A percentile compares a stretch with the other conserved stretches of the same genome.
phyloP scores from a whole-genome alignment of 192 early-diverging fungal species.

The Tieghemiomyces parasiticus region DNA sequence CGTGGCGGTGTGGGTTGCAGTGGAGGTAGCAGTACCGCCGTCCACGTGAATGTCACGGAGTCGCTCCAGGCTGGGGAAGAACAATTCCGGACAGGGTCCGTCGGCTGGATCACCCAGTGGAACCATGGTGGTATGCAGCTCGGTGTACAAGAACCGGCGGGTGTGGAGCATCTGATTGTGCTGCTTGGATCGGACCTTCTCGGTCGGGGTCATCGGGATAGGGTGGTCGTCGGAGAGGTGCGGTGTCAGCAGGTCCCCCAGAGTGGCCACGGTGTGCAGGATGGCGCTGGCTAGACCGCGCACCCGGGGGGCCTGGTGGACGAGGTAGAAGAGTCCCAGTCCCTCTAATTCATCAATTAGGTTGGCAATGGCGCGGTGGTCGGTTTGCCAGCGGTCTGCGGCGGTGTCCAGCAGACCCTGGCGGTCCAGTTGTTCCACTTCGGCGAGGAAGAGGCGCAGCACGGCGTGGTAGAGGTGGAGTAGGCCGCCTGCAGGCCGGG shows the following conservation, averaged over 20 bases:
- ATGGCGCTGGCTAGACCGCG: slow-evolving; percentile 45
- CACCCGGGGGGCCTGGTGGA: slow-evolving; percentile 33
- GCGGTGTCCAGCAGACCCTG: slow-evolving; percentile 15
- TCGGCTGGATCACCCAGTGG: background rate
- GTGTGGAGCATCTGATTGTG: background rate
- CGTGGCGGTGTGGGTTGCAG: no score
- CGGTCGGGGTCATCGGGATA: slow-evolving; percentile 5
- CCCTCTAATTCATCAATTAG: slow-evolving; percentile 59
- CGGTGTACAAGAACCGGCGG: background rate
- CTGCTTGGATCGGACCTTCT: background rate
- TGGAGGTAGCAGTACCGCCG: no score
- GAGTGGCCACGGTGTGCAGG: slow-evolving; percentile 31
- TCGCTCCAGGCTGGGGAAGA: background rate
- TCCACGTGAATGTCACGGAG: no score
- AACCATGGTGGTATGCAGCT: background rate
- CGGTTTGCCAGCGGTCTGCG: slow-evolving; percentile 21
- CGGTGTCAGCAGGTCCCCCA: slow-evolving; percentile 25
- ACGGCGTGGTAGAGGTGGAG: slow-evolving; percentile 53
- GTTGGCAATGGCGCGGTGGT: slow-evolving; percentile 20
- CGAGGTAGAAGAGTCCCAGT: slow-evolving; percentile 57
- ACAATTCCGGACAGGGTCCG: background rate
- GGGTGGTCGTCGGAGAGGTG: slow-evolving; percentile 11
- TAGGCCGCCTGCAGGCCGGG: slow-evolving; percentile 31
- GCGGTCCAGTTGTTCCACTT: slow-evolving; percentile 11
- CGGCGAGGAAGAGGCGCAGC: slow-evolving; percentile 26